Evolutionary conservation across 2,329 filamentous ascomycete species (phyloP).

Genomic region (Calonectria ilicicola): DNA sequence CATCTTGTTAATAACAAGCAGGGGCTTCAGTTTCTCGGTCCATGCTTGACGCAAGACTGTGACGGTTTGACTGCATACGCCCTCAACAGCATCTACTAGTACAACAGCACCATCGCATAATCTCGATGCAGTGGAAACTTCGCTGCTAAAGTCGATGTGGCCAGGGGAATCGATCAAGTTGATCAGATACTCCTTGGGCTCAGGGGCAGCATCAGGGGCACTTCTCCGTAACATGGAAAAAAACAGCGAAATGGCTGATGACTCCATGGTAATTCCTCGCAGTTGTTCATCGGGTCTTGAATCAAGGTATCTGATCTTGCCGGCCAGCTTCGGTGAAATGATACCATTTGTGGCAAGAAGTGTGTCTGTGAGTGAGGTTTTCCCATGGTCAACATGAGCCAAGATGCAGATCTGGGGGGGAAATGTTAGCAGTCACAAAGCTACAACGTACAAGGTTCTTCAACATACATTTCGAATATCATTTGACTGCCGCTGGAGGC

Average conservation of each 20-base stretch:
- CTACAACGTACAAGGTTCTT: neutral
- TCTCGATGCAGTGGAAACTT: slow-evolving; percentile 94
- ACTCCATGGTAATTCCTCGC: slow-evolving; percentile 99
- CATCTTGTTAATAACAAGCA: slow-evolving; percentile 98
- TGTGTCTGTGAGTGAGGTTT: slow-evolving; percentile 96
- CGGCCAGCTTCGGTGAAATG: slow-evolving; percentile 96
- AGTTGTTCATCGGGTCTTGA: slow-evolving; percentile 96
- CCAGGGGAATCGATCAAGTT: slow-evolving; percentile 98
- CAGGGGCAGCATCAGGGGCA: slow-evolving; percentile 74
- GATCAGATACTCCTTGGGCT: slow-evolving; percentile 90
- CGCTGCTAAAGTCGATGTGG: slow-evolving; percentile 98
- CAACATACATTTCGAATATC: slow-evolving; percentile 89
- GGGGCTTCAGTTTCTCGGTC: slow-evolving; percentile 93
- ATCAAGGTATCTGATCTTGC: slow-evolving; percentile 97
- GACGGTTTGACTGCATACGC: slow-evolving; percentile 98
- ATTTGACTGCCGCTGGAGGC: slow-evolving; percentile 87
- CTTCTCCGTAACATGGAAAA: slow-evolving; percentile 90
- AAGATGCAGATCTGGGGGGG: slow-evolving; percentile 85
- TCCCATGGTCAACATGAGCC: slow-evolving; percentile 97
- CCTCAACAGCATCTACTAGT: slow-evolving; percentile 95
- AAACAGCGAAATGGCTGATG: slow-evolving; percentile 94
- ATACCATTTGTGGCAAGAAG: slow-evolving; percentile 99
- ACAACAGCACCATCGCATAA: slow-evolving; percentile 96
- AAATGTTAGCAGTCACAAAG: slow-evolving; percentile 10
- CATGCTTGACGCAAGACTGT: slow-evolving; percentile 95